phyloP scores from a whole-genome alignment of 352 stramenopile species.

The Globisporangium canariense region DNA sequence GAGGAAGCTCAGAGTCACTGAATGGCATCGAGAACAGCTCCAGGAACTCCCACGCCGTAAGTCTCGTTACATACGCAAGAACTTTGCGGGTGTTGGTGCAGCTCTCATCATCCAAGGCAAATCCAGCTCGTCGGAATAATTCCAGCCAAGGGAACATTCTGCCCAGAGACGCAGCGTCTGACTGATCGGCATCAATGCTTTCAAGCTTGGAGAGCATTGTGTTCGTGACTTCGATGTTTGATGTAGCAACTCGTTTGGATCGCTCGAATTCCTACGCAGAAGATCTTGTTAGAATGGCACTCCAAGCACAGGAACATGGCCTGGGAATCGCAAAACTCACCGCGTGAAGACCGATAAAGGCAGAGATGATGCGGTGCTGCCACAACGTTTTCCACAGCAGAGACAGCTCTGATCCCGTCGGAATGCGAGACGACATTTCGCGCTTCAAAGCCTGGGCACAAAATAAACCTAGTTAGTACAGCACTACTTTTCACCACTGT shows the following conservation, averaged over 20 bases:
- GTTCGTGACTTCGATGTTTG: conserved; percentile 20
- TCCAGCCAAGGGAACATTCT: conserved; percentile 68
- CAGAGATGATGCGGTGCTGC: conserved; percentile 59
- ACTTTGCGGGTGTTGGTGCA: conserved; percentile 33
- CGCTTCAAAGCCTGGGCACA: conserved; percentile 40
- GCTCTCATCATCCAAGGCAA: conserved; percentile 51
- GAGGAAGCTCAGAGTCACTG: conserved; percentile 50
- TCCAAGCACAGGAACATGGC: neutral
- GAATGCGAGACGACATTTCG: conserved; percentile 52
- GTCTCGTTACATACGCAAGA: conserved; percentile 31
- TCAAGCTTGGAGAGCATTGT: conserved; percentile 12
- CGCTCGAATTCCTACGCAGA: conserved; percentile 23
- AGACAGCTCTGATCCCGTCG: conserved; percentile 54
- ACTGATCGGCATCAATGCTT: conserved; percentile 5
- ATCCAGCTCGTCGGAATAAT: conserved; percentile 57
- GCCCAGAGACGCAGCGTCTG: conserved; percentile 3
- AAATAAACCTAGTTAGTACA: neutral
- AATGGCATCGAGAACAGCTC: conserved; percentile 84
- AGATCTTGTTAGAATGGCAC: neutral
- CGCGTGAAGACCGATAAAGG: conserved; percentile 53
- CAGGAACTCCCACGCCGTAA: conserved; percentile 74
- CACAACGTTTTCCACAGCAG: conserved; percentile 67
- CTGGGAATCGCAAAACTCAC: conserved; percentile 25
- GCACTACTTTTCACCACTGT: neutral
- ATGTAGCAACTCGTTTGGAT: conserved; percentile 14